A percentile compares a stretch with the other conserved stretches of the same genome.
Evolutionary conservation across 345 rosid species (phyloP).

Genomic region (Aquilaria malaccensis): DNA sequence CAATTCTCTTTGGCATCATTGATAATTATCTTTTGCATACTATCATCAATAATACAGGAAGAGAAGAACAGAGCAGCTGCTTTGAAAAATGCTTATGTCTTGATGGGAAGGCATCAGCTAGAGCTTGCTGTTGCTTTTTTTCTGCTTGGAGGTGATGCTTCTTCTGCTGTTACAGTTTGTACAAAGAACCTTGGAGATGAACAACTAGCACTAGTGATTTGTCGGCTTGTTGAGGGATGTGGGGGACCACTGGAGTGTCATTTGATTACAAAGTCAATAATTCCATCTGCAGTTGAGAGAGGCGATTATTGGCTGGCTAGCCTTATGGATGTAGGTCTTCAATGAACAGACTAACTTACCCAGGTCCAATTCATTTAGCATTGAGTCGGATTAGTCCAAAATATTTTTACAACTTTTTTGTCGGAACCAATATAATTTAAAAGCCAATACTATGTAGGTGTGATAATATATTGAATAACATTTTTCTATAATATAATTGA

Average conservation of each 20-base stretch:
- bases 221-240: slow-evolving; percentile 75
- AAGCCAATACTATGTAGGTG: too few relatives aligned
- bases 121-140: slow-evolving; percentile 90
- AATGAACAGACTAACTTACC: slow-evolving; percentile 20
- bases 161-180: slow-evolving; percentile 82
- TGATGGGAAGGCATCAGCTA: slow-evolving; percentile 89
- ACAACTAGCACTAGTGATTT: slow-evolving; percentile 86
- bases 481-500: too few relatives aligned
- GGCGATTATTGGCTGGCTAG: slow-evolving; percentile 82
- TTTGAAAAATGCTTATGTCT: slow-evolving; percentile 89
- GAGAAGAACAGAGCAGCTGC: slow-evolving; percentile 93
- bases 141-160: slow-evolving; percentile 87
- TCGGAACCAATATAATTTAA: too few relatives aligned
- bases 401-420: too few relatives aligned
- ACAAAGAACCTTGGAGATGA: slow-evolving; percentile 83
- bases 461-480: too few relatives aligned
- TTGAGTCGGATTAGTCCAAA: too few relatives aligned
- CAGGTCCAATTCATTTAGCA: too few relatives aligned
- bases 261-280: slow-evolving; percentile 54
- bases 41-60: slow-evolving; percentile 39
- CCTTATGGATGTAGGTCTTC: slow-evolving; percentile 59
- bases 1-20: slow-evolving; percentile 16
- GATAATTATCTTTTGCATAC: slow-evolving; percentile 1
- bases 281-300: slow-evolving; percentile 70
- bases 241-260: slow-evolving; percentile 68